Conservation (phyloP, 805 yeast species). For the Priceomyces melissophilus region DNA sequence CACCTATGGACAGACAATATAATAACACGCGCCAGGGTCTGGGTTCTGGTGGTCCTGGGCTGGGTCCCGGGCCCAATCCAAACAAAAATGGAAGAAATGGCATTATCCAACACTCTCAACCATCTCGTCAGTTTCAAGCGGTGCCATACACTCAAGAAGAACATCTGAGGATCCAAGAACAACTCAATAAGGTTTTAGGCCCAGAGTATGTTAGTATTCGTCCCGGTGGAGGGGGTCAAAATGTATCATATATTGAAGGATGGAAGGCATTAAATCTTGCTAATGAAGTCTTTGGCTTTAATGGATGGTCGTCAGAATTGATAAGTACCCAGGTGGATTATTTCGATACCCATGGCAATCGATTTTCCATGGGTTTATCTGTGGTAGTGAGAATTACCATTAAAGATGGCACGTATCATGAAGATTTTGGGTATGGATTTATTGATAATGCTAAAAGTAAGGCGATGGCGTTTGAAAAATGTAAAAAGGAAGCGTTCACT, state of each 20-base stretch:
- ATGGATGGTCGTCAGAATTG: conserved; percentile 79
- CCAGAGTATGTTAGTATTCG: conserved; percentile 76
- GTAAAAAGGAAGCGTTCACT: conserved; percentile 81
- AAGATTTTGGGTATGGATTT: conserved; percentile 73
- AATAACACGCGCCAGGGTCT: too few relatives aligned
- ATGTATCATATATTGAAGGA: conserved; percentile 75
- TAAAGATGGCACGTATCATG: conserved; percentile 79
- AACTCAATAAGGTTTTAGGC: conserved; percentile 48
- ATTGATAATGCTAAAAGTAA: conserved; percentile 67
- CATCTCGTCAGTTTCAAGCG: conserved; percentile 12
- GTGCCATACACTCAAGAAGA: conserved; percentile 32
- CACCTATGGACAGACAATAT: too few relatives aligned
- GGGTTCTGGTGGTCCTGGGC: too few relatives aligned
- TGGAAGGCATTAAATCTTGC: conserved; percentile 81
- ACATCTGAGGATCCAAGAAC: conserved; percentile 28
- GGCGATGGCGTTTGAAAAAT: conserved; percentile 73
- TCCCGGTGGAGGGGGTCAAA: conserved; percentile 69
- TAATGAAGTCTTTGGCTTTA: conserved; percentile 76
- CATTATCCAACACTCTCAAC: too few relatives aligned
- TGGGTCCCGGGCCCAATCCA: too few relatives aligned
- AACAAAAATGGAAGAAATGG: background rate
- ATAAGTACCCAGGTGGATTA: conserved; percentile 64
- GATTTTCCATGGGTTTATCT: conserved; percentile 63
- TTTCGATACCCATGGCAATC: conserved; percentile 59
- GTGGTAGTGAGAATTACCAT: conserved; percentile 69